Base-by-base conservation (phyloP, 2,329 filamentous ascomycete genomes). In the Lachnellula cervina region DNA sequence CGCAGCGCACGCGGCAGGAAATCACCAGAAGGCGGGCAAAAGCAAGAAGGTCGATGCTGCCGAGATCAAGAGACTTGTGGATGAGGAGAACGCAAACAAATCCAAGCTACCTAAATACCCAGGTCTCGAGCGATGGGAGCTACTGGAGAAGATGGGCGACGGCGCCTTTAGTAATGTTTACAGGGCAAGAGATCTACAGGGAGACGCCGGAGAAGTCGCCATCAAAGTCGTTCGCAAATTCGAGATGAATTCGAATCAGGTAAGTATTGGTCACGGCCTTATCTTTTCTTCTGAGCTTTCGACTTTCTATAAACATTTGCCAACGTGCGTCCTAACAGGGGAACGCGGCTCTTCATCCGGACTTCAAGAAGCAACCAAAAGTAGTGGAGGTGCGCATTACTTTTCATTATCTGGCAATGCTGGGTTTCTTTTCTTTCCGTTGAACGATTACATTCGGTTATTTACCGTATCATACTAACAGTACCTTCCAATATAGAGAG, bases 201-300 rank as follows among this genome's bases (percentile, higher is more conserved):
- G 89, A 42, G 78, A 86, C 60, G 81, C 82, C 60, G 84, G 83
- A 63, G 87, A 97, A 70, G 91, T 94, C 35, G 94, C 93, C 65
- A 97, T 99, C 80, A 99, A 99, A 74, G 94, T 99, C 51, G 94
- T 99, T 62, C 88, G 94, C 69, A 97, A 97, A 76, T 97, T 90
- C 72, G 94, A 99, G 76, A 97, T 99, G 90, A 97, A 96, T 76
- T 92, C 87, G 64, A 91, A 88, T 79, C 94, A 97, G 90, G 94
- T 99, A 82, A 83, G 91, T 87, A 67, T 64, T 45, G 55, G 59
- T 59, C 55, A 21, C 51, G 45, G 59, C 47, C 40, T 44, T 34
- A 62, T 69, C 14, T 40, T n/a, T 40, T 9, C 37, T 66, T 67
- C 67, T 62, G 69, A 69, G 61, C 57, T 60, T 61, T 64, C 55